phyloP scores from a whole-genome alignment of 345 rosid species.

The Populus ilicifolia region DNA sequence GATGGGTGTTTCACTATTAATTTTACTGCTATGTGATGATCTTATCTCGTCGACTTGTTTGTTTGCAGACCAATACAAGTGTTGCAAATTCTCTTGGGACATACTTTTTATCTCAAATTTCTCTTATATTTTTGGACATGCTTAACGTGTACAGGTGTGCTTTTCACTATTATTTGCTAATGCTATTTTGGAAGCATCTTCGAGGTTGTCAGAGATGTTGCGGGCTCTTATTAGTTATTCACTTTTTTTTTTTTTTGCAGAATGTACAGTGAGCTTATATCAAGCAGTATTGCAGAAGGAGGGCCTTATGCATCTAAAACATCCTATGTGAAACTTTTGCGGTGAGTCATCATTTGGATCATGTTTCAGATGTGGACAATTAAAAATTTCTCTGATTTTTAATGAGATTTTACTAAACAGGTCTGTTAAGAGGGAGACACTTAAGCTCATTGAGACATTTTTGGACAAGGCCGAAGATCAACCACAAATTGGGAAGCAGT shows the following conservation, averaged over 20 bases:
- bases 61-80: slow-evolving; percentile 94
- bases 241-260: slow-evolving; percentile 39
- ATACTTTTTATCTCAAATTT: slow-evolving; percentile 77
- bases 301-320: slow-evolving; percentile 89
- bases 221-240: background rate
- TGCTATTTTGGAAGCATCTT: background rate
- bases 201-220: slow-evolving; percentile 3
- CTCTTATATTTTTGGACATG: slow-evolving; percentile 95
- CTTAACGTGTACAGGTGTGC: slow-evolving; percentile 91
- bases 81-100: slow-evolving; percentile 94
- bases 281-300: slow-evolving; percentile 84
- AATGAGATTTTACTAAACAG: slow-evolving; percentile 39
- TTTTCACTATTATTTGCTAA: background rate
- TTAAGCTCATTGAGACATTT: slow-evolving; percentile 95
- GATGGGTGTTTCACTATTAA: background rate
- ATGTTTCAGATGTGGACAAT: background rate
- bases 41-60: slow-evolving; percentile 9
- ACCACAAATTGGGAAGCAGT: slow-evolving; percentile 93
- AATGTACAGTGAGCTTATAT: slow-evolving; percentile 99
- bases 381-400: background rate
- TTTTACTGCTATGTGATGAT: background rate
- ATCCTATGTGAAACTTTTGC: slow-evolving; percentile 82
- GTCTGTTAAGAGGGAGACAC: slow-evolving; percentile 96
- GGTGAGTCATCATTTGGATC: slow-evolving; percentile 41
- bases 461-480: slow-evolving; percentile 99